A percentile compares a stretch with the other conserved stretches of the same genome.
These are phyloP conservation scores for Stachybotrys chlorohalonatus DNA, from an alignment of 2,329 filamentous ascomycete genomes.

Conservation along the genomic window DNA sequence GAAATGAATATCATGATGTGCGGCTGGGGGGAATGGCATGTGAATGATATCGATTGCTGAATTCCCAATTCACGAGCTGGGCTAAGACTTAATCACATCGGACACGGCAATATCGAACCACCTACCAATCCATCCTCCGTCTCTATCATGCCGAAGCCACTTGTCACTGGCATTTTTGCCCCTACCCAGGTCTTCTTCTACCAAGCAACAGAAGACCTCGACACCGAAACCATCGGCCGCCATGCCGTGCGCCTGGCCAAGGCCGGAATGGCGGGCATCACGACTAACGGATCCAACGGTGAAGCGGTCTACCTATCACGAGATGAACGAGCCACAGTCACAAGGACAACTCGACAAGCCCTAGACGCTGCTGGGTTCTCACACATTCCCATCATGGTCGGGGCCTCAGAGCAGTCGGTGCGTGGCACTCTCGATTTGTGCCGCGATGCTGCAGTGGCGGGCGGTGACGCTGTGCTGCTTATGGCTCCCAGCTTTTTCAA, in stretches of 20 bases:
- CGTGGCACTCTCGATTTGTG: constrained; percentile 64
- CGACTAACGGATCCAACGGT: constrained; percentile 73
- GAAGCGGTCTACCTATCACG: constrained; percentile 73
- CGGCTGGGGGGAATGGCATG: too few relatives aligned
- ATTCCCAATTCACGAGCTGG: too few relatives aligned
- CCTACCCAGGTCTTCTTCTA: constrained; percentile 70
- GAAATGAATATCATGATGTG: too few relatives aligned
- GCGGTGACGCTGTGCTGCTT: constrained; percentile 71
- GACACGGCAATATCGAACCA: too few relatives aligned
- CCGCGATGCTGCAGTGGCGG: constrained; percentile 56
- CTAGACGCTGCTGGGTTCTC: constrained; percentile 53
- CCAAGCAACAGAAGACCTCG: constrained; percentile 54
- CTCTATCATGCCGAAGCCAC: not conserved
- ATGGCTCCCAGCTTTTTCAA: constrained; percentile 63
- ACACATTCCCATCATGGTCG: constrained; percentile 64
- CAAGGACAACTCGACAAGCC: constrained; percentile 58
- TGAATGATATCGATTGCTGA: too few relatives aligned
- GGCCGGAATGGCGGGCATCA: constrained; percentile 64
- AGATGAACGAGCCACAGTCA: constrained; percentile 60
- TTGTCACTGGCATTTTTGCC: constrained; percentile 52
- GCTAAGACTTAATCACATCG: too few relatives aligned
- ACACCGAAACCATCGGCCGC: constrained; percentile 49
- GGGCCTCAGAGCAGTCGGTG: constrained; percentile 65
- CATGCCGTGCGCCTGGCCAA: constrained; percentile 62
- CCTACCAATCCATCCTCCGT: not conserved